These are phyloP conservation scores for Pseudopyricularia javanii DNA, from an alignment of 2,329 filamentous ascomycete species.

Conservation along the genomic window DNA sequence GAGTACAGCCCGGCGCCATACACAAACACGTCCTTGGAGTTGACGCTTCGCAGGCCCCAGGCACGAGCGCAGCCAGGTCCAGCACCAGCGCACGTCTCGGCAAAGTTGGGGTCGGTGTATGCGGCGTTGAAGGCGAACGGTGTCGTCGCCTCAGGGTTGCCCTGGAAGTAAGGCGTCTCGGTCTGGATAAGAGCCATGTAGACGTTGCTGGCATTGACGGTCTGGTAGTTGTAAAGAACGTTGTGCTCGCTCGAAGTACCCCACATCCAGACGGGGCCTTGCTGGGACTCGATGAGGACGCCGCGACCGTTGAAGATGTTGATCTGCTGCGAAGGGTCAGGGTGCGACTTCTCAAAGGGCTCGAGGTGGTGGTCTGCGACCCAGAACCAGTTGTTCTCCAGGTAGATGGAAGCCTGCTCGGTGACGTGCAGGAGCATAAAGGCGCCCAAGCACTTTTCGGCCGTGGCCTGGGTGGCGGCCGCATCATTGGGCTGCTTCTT, in stretches of 20 bases:
- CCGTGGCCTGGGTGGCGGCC: conserved; percentile 33
- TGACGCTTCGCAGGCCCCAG: conserved; percentile 61
- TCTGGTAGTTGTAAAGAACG: conserved; percentile 72
- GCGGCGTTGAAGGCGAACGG: conserved; percentile 48
- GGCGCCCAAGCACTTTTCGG: conserved; percentile 56
- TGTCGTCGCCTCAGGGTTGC: conserved; percentile 60
- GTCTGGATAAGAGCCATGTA: conserved; percentile 79
- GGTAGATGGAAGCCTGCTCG: conserved; percentile 49
- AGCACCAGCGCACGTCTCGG: conserved; percentile 32
- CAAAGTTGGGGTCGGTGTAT: conserved; percentile 60
- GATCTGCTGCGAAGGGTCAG: conserved; percentile 39
- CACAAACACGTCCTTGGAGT: conserved; percentile 55
- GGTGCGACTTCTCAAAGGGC: conserved; percentile 44
- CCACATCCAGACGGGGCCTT: conserved; percentile 70
- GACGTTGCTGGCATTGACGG: conserved; percentile 63
- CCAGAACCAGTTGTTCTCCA: conserved; percentile 90
- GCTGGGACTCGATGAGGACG: conserved; percentile 61
- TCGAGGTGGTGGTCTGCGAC: conserved; percentile 86
- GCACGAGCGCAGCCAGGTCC: conserved; percentile 50
- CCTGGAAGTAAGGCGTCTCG: conserved; percentile 81
- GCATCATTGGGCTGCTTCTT: conserved; percentile 56
- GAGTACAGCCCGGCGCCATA: conserved; percentile 68
- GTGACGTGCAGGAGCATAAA: conserved; percentile 61
- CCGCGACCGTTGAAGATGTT: conserved; percentile 83
- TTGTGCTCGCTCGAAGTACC: conserved; percentile 60